These are phyloP conservation scores for Colletotrichum musae DNA, from an alignment of 2,329 filamentous ascomycete species.

Conservation along the genomic window DNA sequence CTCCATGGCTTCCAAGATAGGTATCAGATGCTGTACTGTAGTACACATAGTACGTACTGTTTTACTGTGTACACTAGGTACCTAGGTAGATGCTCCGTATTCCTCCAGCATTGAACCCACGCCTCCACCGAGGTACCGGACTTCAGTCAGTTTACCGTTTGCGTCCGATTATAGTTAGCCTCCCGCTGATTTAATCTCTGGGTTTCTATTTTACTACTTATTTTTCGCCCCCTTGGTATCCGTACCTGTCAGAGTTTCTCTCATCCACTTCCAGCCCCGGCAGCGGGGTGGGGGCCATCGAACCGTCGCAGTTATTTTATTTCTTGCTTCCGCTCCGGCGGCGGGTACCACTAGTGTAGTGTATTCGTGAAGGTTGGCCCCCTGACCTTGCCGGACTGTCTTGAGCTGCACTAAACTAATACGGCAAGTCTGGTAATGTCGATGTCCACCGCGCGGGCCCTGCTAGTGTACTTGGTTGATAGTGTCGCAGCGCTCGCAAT, in stretches of 20 bases:
- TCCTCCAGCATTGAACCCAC: neutral
- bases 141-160: neutral
- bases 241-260: neutral
- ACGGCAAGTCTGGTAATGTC: constrained; percentile 23
- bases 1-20: no score
- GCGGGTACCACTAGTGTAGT: neutral
- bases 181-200: neutral
- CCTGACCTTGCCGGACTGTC: constrained; percentile 1
- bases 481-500: neutral
- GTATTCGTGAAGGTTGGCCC: no score
- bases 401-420: constrained; percentile 20
- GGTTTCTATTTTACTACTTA: neutral
- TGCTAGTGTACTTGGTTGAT: neutral
- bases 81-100: neutral
- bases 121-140: neutral
- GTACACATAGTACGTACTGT: no score
- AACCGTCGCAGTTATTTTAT: constrained; percentile 8
- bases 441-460: neutral
- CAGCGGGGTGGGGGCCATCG: constrained; percentile 14
- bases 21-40: no score
- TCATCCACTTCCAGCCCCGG: neutral
- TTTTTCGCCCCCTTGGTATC: neutral
- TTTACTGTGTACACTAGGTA: no score
- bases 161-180: neutral
- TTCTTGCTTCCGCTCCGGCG: constrained; percentile 24